phyloP scores from a whole-genome alignment of 768 basidiomycete genomes.

The Mycena amicta region DNA sequence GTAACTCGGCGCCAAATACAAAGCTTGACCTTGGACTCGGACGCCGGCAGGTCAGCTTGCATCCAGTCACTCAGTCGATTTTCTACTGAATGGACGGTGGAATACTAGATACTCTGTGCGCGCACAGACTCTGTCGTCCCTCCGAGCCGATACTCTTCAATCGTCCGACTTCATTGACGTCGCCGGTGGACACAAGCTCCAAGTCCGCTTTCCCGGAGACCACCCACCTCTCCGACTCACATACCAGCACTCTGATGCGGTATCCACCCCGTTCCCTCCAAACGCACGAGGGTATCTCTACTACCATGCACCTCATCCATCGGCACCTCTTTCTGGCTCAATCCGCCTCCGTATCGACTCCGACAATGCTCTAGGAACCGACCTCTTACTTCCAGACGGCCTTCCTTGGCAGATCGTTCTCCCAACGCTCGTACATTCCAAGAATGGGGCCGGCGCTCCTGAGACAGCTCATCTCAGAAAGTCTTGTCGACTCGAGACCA shows the following conservation, averaged over 20 bases:
- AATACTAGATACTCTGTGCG: not conserved
- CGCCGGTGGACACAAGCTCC: not conserved
- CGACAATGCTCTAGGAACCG: slow-evolving; percentile 2
- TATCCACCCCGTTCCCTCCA: not conserved
- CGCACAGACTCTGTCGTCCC: slow-evolving; percentile 1
- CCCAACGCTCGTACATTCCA: not conserved
- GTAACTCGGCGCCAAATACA: too few relatives aligned
- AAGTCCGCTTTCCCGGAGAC: not conserved
- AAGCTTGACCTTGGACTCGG: too few relatives aligned
- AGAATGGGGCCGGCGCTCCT: not conserved
- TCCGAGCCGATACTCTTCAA: not conserved
- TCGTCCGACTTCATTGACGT: slow-evolving; percentile 9
- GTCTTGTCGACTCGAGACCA: not conserved
- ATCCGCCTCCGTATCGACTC: slow-evolving; percentile 8
- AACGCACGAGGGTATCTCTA: slow-evolving; percentile 5
- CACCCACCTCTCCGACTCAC: not conserved
- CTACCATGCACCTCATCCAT: slow-evolving; percentile 3
- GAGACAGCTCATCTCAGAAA: not conserved
- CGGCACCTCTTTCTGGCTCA: not conserved
- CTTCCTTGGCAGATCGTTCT: slow-evolving; percentile 10
- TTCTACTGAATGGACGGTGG: too few relatives aligned
- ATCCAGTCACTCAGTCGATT: too few relatives aligned
- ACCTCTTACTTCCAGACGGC: slow-evolving; percentile 9
- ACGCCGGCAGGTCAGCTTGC: too few relatives aligned
- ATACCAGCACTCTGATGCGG: not conserved